phyloP scores from a whole-genome alignment of 1,284 basidiomycete species.

The Boletus albobrunnescens region DNA sequence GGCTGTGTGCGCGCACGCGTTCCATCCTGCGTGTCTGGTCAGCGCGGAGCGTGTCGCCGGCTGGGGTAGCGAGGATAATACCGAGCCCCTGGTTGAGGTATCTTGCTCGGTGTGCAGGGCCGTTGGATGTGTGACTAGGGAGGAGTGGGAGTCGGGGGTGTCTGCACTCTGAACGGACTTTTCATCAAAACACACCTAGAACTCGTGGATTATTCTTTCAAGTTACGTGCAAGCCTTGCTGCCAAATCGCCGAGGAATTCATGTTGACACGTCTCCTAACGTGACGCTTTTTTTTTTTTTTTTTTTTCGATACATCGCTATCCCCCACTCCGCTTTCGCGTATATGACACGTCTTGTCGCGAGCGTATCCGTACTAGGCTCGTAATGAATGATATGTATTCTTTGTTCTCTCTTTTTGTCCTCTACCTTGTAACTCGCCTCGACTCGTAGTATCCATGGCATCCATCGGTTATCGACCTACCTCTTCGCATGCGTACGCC shows the following conservation, averaged over 20 bases:
- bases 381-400: neutral
- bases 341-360: slow-evolving; percentile 6
- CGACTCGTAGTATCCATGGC: slow-evolving; percentile 19
- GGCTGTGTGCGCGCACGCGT: slow-evolving; percentile 55
- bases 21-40: slow-evolving; percentile 71
- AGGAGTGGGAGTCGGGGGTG: slow-evolving; percentile 58
- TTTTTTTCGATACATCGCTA: neutral
- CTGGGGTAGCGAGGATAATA: slow-evolving; percentile 47
- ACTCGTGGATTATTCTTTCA: neutral
- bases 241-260: neutral
- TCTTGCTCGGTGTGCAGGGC: slow-evolving; percentile 65
- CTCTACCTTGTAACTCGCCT: neutral
- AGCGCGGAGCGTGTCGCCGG: slow-evolving; percentile 66
- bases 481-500: neutral
- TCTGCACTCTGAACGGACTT: slow-evolving; percentile 19
- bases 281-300: neutral
- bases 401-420: neutral
- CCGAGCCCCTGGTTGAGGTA: slow-evolving; percentile 48
- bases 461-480: slow-evolving; percentile 10
- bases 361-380: neutral
- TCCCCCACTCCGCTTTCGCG: neutral
- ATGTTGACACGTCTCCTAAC: neutral
- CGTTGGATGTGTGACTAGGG: slow-evolving; percentile 50
- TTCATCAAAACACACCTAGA: neutral
- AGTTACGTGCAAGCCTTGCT: slow-evolving; percentile 9